Evolutionary conservation across 148 eudicot species (phyloP).

Genomic region (Rhododendron molle): DNA sequence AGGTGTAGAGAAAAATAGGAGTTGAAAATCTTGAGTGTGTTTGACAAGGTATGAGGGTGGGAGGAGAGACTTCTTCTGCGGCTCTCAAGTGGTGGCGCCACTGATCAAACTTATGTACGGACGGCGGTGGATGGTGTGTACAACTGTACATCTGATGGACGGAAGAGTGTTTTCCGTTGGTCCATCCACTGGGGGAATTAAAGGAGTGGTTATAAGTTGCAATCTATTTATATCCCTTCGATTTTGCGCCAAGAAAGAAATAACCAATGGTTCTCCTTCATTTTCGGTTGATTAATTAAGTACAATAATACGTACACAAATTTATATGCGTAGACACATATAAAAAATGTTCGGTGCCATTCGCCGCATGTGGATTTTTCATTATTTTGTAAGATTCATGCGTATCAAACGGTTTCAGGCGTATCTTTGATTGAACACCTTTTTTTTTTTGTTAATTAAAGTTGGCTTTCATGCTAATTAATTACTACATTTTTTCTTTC

Average conservation of each 20-base stretch:
- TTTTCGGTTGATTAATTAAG: not conserved
- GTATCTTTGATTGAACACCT: too few species aligned
- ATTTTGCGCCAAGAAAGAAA: constrained; percentile 26
- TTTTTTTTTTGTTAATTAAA: too few species aligned
- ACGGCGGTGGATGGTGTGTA: not conserved
- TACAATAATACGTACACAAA: not conserved
- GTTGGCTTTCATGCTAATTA: not conserved
- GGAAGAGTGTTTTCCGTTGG: constrained; percentile 48
- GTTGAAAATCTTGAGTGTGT: constrained; percentile 37
- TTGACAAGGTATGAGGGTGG: constrained; percentile 45
- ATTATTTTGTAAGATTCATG: too few species aligned
- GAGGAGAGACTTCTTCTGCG: constrained; percentile 42
- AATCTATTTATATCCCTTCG: constrained; percentile 30
- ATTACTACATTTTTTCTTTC: too few species aligned
- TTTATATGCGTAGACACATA: not conserved
- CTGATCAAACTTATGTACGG: not conserved
- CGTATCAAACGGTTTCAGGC: too few species aligned
- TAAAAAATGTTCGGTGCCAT: not conserved
- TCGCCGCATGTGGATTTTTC: not conserved
- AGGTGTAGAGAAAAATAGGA: constrained; percentile 29
- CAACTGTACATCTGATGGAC: constrained; percentile 20
- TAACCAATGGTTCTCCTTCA: not conserved
- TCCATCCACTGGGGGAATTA: constrained; percentile 26
- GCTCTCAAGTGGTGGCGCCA: constrained; percentile 8
- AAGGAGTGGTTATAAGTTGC: constrained; percentile 8